Conservation (phyloP, 2,329 filamentous ascomycete species). For the Fusarium liriodendri region DNA sequence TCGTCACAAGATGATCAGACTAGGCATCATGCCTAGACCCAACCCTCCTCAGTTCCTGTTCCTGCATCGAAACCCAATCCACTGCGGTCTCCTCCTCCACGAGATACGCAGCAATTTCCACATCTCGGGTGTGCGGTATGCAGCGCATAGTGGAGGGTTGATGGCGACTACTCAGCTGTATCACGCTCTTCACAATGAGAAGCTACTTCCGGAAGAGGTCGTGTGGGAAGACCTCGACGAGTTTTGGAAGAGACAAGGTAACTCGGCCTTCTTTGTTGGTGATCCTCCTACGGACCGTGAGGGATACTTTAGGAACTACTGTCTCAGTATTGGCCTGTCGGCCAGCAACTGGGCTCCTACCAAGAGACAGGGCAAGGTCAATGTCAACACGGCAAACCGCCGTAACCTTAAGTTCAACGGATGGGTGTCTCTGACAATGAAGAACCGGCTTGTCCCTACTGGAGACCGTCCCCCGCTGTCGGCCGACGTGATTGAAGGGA, state of each 20-base stretch:
- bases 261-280: conserved; percentile 37
- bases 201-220: conserved; percentile 1
- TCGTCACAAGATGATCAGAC: neutral
- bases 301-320: conserved; percentile 39
- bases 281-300: conserved; percentile 26
- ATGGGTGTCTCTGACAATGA: conserved; percentile 3
- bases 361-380: conserved; percentile 15
- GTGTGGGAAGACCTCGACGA: conserved; percentile 31
- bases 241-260: conserved; percentile 27
- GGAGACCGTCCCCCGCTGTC: conserved; percentile 9
- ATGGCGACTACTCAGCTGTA: conserved; percentile 36
- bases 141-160: conserved; percentile 22
- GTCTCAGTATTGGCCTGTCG: conserved; percentile 31
- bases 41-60: conserved; percentile 18
- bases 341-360: conserved; percentile 30
- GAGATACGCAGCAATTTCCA: conserved; percentile 32
- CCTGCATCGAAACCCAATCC: conserved; percentile 31
- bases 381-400: conserved; percentile 12
- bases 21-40: neutral
- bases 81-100: conserved; percentile 38
- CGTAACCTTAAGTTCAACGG: conserved; percentile 29
- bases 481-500: neutral
- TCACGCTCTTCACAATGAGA: conserved; percentile 36
- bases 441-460: neutral
- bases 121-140: conserved; percentile 12